These are phyloP conservation scores for Sugiyamaella japonica DNA, from an alignment of 1,139 yeast genomes.

Conservation along the genomic window DNA sequence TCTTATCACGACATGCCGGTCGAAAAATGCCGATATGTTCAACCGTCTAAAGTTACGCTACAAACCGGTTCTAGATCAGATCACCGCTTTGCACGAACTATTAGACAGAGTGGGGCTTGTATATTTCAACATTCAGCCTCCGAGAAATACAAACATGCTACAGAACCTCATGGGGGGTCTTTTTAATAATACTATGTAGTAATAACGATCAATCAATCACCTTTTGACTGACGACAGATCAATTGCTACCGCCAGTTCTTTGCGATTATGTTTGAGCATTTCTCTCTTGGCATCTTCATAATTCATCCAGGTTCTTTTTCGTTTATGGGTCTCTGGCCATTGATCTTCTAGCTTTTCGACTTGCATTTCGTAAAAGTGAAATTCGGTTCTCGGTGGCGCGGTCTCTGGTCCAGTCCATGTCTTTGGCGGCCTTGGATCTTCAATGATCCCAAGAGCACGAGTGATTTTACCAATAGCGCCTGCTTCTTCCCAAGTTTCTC, in stretches of 20 bases:
- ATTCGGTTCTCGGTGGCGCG: slow-evolving; percentile 68
- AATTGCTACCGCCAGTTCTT: slow-evolving; percentile 68
- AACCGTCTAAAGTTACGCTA: slow-evolving; percentile 57
- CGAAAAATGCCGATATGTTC: slow-evolving; percentile 53
- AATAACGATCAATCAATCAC: neutral
- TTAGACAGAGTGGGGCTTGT: slow-evolving; percentile 46
- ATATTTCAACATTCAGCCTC: slow-evolving; percentile 60
- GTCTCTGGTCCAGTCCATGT: slow-evolving; percentile 51
- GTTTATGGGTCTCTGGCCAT: slow-evolving; percentile 71
- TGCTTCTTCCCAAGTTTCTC: slow-evolving; percentile 99
- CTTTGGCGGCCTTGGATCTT: slow-evolving; percentile 67
- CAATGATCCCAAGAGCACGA: slow-evolving; percentile 59
- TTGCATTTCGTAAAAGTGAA: slow-evolving; percentile 77
- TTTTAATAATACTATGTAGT: slow-evolving; percentile 35
- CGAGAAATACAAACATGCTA: slow-evolving; percentile 63
- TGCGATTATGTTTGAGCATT: slow-evolving; percentile 58
- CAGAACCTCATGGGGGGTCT: slow-evolving; percentile 87
- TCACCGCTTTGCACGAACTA: slow-evolving; percentile 39
- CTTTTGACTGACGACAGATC: slow-evolving; percentile 46
- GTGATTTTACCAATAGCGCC: slow-evolving; percentile 73
- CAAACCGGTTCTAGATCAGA: slow-evolving; percentile 49
- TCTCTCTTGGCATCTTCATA: slow-evolving; percentile 72
- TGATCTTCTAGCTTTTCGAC: slow-evolving; percentile 54
- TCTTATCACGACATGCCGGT: slow-evolving; percentile 60
- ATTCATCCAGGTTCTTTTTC: slow-evolving; percentile 74